Percentiles rank a stretch among this genome's conserved stretches.
Evolutionary conservation across 2,329 filamentous ascomycete genomes (phyloP).

Genomic region (Sporothrix euskadiensis): DNA sequence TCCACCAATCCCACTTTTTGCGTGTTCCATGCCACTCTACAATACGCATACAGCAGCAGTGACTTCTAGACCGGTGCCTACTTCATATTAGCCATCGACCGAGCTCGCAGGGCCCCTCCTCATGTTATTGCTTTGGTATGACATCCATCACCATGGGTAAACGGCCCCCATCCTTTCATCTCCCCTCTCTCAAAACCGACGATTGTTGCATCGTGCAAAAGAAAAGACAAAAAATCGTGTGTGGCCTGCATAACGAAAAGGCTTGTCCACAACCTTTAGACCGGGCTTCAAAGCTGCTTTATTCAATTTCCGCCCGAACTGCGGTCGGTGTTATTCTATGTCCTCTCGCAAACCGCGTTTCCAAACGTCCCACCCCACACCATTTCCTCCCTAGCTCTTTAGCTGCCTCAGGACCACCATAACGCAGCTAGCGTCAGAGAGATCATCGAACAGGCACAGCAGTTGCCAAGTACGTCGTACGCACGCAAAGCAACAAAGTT

Average conservation of each 20-base stretch:
- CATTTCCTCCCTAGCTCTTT: neutral
- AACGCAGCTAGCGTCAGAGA: slow-evolving; percentile 14
- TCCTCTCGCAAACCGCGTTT: neutral
- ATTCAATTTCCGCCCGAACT: neutral
- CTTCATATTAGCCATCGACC: slow-evolving; percentile 16
- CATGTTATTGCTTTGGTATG: neutral
- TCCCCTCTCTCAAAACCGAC: neutral
- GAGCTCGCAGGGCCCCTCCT: neutral
- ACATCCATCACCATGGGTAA: neutral
- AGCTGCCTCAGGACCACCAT: neutral
- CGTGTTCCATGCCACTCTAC: neutral
- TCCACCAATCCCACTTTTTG: neutral
- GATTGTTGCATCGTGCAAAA: neutral
- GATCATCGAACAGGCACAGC: neutral
- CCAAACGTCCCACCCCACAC: neutral
- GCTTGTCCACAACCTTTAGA: neutral
- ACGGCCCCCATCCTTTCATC: neutral
- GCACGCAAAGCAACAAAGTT: neutral
- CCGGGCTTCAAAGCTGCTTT: neutral
- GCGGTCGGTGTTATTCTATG: neutral
- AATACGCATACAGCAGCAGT: neutral
- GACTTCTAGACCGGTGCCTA: neutral
- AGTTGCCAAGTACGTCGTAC: neutral
- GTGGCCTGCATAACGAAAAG: neutral
- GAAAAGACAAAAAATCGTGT: neutral